Percentiles rank a stretch among this genome's conserved stretches.
phyloP scores from a whole-genome alignment of 1,139 yeast genomes.

The Wickerhamiella pararugosa region DNA sequence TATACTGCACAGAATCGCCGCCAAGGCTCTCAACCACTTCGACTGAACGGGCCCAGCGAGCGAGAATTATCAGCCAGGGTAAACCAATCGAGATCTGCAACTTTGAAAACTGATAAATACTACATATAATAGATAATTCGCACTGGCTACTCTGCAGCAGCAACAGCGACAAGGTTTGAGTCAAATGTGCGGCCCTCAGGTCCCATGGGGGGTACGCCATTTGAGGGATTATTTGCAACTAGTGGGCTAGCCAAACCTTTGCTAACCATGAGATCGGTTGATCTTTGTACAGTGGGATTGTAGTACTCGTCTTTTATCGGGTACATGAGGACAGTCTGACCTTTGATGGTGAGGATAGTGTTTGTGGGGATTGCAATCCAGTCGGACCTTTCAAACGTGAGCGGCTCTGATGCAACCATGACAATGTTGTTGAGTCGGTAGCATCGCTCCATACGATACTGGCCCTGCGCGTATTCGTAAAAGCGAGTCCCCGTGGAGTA shows the following conservation, averaged over 20 bases:
- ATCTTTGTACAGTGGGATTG: constrained; percentile 53
- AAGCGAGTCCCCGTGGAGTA: constrained; percentile 88
- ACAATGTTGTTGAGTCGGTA: constrained; percentile 88
- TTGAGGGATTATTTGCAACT: constrained; percentile 32
- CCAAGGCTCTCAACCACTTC: too few relatives aligned
- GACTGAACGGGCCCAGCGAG: too few relatives aligned
- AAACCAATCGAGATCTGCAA: too few relatives aligned
- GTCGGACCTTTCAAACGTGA: constrained; percentile 90
- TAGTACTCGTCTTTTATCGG: constrained; percentile 86
- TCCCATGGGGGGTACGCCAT: constrained; percentile 60
- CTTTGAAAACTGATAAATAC: too few relatives aligned
- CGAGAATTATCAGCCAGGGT: too few relatives aligned
- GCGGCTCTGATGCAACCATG: constrained; percentile 93
- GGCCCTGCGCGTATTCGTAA: constrained; percentile 69
- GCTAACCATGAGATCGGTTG: constrained; percentile 70
- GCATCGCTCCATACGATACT: constrained; percentile 83
- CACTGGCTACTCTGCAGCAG: too few relatives aligned
- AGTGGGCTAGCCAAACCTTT: constrained; percentile 82
- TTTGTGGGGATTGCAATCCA: constrained; percentile 97
- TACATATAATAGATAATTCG: too few relatives aligned
- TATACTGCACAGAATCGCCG: too few relatives aligned
- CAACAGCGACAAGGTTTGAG: too few relatives aligned
- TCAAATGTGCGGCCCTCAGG: constrained; percentile 33
- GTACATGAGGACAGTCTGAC: constrained; percentile 75
- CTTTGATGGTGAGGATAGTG: constrained; percentile 67